Conservation (phyloP, 805 yeast species). For the Scheffersomyces stipitis region DNA sequence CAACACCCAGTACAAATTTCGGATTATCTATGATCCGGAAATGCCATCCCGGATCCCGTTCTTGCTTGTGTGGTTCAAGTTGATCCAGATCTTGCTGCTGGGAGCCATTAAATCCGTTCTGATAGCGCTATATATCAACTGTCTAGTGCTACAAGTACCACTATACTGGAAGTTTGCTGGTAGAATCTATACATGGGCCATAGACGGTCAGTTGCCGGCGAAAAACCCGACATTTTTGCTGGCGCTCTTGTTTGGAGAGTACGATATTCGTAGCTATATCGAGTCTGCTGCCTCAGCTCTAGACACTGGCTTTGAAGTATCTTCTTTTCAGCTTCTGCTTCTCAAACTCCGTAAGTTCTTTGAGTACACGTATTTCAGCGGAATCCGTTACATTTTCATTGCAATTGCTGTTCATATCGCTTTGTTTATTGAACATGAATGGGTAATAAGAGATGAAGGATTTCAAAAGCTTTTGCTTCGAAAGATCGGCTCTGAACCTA, state of each 20-base stretch:
- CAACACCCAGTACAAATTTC: conserved; percentile 68
- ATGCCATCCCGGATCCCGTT: conserved; percentile 69
- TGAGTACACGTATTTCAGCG: conserved; percentile 36
- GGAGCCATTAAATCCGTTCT: conserved; percentile 18
- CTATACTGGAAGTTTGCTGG: conserved; percentile 55
- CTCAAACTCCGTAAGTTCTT: conserved; percentile 23
- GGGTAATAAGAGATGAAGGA: conserved; percentile 71
- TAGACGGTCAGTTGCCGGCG: conserved; percentile 54
- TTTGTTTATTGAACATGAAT: conserved; percentile 61
- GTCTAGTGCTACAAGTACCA: conserved; percentile 55
- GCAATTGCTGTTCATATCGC: conserved; percentile 44
- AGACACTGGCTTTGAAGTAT: no score
- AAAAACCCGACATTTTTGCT: conserved; percentile 25
- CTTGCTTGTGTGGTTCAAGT: conserved; percentile 42
- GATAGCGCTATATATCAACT: conserved; percentile 36
- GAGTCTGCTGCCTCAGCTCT: conserved; percentile 6
- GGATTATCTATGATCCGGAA: conserved; percentile 59
- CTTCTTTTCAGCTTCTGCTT: conserved; percentile 4
- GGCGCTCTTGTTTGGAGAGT: conserved; percentile 43
- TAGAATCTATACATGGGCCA: conserved; percentile 52
- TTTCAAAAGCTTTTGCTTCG: conserved; percentile 56
- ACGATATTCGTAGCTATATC: conserved; percentile 11
- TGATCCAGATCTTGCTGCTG: conserved; percentile 17
- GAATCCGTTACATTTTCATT: conserved; percentile 38
- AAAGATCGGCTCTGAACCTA: conserved; percentile 58